Evolutionary conservation across 371 early-diverging fungal species (phyloP).

Genomic region (Mycotypha africana): DNA sequence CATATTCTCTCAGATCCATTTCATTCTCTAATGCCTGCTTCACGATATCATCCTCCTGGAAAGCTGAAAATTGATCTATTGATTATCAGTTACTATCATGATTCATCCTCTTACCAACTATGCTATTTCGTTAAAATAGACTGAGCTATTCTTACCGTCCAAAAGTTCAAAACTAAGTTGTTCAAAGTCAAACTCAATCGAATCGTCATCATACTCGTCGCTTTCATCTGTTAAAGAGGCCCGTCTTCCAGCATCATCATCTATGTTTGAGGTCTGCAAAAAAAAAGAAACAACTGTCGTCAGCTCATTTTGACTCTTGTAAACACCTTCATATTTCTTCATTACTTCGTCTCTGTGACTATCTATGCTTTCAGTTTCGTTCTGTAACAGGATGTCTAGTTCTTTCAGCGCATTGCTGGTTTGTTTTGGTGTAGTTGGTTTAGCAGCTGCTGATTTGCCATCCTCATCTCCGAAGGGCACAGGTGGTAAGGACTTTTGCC

Average conservation of each 20-base stretch:
- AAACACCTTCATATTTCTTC: too few relatives aligned
- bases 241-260: not conserved
- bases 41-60: slow-evolving; percentile 78
- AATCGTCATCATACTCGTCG: slow-evolving; percentile 8
- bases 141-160: slow-evolving; percentile 41
- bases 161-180: slow-evolving; percentile 49
- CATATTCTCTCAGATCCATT: slow-evolving; percentile 84
- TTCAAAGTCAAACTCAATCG: slow-evolving; percentile 33
- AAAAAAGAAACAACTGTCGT: too few relatives aligned
- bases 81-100: not conserved
- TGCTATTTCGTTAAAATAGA: too few relatives aligned
- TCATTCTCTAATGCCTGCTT: slow-evolving; percentile 76
- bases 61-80: slow-evolving; percentile 54
- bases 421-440: not conserved
- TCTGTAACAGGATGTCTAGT: slow-evolving; percentile 27
- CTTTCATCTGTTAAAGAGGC: not conserved
- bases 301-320: too few relatives aligned
- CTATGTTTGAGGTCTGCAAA: too few relatives aligned
- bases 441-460: too few relatives aligned
- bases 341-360: not conserved
- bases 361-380: not conserved
- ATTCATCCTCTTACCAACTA: not conserved
- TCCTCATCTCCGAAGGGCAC: slow-evolving; percentile 11
- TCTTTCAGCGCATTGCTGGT: slow-evolving; percentile 13
- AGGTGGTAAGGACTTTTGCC: slow-evolving; percentile 11